These are phyloP conservation scores for Chalaropsis ovoidea DNA, from an alignment of 2,329 filamentous ascomycete species.

Conservation along the genomic window DNA sequence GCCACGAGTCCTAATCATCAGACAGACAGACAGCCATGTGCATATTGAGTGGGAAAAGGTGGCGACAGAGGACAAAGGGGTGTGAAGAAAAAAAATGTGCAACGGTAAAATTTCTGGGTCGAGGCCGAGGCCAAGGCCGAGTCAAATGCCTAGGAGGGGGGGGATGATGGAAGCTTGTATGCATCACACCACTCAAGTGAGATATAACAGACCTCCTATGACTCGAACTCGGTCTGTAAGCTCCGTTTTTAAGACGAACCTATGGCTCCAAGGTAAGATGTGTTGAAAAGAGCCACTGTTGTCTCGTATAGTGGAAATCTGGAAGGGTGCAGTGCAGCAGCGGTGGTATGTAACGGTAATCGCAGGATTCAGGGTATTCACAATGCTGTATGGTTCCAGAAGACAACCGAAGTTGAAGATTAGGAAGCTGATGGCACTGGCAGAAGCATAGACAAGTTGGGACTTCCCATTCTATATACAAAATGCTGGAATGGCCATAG, in stretches of 20 bases:
- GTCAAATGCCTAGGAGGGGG: not conserved
- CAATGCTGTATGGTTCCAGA: not conserved
- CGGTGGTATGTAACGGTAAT: not conserved
- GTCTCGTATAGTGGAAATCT: not conserved
- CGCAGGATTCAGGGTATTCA: not conserved
- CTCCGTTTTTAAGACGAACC: not conserved
- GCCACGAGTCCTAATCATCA: not conserved
- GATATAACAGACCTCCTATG: not conserved
- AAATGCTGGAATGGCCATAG: not conserved
- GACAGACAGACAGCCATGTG: slow-evolving; percentile 2
- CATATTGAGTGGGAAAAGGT: not conserved
- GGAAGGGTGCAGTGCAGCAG: not conserved
- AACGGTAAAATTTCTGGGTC: not conserved
- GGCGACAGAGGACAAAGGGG: slow-evolving; percentile 6
- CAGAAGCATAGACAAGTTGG: not conserved
- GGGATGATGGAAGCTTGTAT: not conserved
- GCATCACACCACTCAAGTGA: not conserved
- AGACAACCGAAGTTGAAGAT: not conserved
- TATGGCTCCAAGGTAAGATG: not conserved
- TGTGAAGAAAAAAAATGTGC: slow-evolving; percentile 7
- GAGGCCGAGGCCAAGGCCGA: not conserved
- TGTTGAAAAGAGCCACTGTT: not conserved
- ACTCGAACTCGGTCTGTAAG: not conserved
- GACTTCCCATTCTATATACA: slow-evolving; percentile 5
- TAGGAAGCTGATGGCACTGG: not conserved